A percentile compares a stretch with the other conserved stretches of the same genome.
Evolutionary conservation across 345 rosid species (phyloP).

Genomic region (Sisymbrium irio): DNA sequence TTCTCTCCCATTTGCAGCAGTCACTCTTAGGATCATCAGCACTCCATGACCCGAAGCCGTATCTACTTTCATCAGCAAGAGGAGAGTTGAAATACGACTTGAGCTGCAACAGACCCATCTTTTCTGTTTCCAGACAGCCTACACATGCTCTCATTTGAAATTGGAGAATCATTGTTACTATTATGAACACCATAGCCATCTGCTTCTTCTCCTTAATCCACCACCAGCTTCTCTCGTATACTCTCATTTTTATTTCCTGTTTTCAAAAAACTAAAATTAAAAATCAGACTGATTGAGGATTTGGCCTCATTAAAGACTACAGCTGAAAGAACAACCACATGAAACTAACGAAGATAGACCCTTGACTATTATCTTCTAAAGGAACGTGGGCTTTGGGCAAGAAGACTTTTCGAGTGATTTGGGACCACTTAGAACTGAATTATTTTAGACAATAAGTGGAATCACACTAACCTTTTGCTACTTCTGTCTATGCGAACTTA

Average conservation of each 20-base stretch:
- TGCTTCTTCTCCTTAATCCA: not conserved
- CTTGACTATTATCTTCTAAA: no score
- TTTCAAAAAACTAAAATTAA: not conserved
- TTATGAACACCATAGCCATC: slow-evolving; percentile 1
- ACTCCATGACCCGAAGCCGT: not conserved
- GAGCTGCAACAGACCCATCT: not conserved
- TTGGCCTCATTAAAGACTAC: not conserved
- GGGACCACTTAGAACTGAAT: not conserved
- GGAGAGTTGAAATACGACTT: not conserved
- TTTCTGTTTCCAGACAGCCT: not conserved
- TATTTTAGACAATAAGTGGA: no score
- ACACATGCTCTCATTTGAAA: not conserved
- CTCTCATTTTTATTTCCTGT: not conserved
- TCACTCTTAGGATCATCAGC: not conserved
- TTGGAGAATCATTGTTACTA: not conserved
- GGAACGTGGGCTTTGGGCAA: not conserved
- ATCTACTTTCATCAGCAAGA: not conserved
- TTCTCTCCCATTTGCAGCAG: not conserved
- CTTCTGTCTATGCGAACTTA: no score
- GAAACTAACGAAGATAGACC: no score
- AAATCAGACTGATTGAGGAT: not conserved
- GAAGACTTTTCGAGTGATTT: not conserved
- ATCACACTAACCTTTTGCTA: no score
- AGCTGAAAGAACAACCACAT: no score
- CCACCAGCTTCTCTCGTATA: slow-evolving; percentile 6